Conservation (phyloP, 1,139 yeast genomes). For the Pichiaceae sp. region DNA sequence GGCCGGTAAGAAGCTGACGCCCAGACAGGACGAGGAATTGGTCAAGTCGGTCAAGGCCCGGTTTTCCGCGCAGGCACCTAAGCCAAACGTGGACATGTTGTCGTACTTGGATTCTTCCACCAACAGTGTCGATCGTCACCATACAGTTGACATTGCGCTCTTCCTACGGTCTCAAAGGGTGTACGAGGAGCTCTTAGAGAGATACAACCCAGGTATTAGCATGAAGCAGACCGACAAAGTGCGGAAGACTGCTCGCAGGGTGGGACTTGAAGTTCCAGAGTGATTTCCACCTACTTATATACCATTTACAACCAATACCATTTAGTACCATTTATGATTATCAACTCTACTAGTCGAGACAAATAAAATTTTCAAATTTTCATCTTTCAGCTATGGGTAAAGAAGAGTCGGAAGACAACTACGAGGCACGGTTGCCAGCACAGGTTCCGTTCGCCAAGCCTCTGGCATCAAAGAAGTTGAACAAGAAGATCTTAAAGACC, state of each 20-base stretch:
- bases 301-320: too few relatives aligned
- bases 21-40: slow-evolving; percentile 19
- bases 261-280: slow-evolving; percentile 64
- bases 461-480: slow-evolving; percentile 89
- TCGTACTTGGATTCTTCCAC: slow-evolving; percentile 23
- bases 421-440: slow-evolving; percentile 86
- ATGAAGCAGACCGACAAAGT: slow-evolving; percentile 75
- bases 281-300: slow-evolving; percentile 4
- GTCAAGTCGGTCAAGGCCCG: slow-evolving; percentile 16
- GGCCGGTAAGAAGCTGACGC: slow-evolving; percentile 26
- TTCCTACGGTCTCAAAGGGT: slow-evolving; percentile 68
- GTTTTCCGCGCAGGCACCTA: slow-evolving; percentile 14
- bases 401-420: slow-evolving; percentile 60
- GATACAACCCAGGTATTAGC: slow-evolving; percentile 80
- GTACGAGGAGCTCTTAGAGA: slow-evolving; percentile 69
- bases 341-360: too few relatives aligned
- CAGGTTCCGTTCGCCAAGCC: slow-evolving; percentile 90
- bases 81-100: slow-evolving; percentile 21
- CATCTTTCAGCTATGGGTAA: slow-evolving; percentile 37
- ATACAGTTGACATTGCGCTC: slow-evolving; percentile 40
- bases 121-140: slow-evolving; percentile 22
- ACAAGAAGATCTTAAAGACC: slow-evolving; percentile 90
- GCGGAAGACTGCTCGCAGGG: slow-evolving; percentile 71
- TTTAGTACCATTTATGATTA: too few relatives aligned
- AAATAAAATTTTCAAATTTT: background rate